Evolutionary conservation across 495 filamentous ascomycete species (phyloP).

Genomic region (Terfezia claveryi): DNA sequence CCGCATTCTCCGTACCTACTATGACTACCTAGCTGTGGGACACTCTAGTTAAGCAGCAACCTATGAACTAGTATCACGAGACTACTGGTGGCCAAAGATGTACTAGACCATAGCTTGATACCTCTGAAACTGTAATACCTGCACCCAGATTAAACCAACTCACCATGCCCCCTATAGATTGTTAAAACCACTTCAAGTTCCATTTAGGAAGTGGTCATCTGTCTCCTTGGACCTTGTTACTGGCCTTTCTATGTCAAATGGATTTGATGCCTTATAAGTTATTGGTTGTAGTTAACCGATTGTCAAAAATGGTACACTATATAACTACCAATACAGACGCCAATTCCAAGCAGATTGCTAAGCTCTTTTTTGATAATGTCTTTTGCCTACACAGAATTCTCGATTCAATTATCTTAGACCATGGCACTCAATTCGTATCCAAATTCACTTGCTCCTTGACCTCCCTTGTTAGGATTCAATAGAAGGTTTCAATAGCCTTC

Average conservation of each 20-base stretch:
- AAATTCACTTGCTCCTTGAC: constrained; percentile 2
- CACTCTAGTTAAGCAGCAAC: neutral
- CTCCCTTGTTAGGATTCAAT: neutral
- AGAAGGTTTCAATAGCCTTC: constrained; percentile 6
- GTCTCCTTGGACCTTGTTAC: no score
- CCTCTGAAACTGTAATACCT: no score
- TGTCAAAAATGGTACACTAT: constrained; percentile 11
- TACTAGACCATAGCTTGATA: no score
- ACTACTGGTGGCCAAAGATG: no score
- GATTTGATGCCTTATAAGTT: constrained; percentile 9
- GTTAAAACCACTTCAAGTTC: no score
- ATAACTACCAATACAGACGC: neutral
- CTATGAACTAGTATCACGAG: neutral
- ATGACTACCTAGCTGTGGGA: neutral
- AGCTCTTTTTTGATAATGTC: neutral
- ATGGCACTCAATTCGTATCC: neutral
- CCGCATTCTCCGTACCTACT: no score
- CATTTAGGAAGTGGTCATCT: no score
- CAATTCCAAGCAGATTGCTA: neutral
- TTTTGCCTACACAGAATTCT: neutral
- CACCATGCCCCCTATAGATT: no score
- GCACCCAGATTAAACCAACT: no score
- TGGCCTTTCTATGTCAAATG: neutral
- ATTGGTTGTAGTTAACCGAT: constrained; percentile 11
- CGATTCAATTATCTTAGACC: constrained; percentile 2